Evolutionary conservation across 208 protist species (phyloP).

Genomic region (Crithidia brevicula): DNA sequence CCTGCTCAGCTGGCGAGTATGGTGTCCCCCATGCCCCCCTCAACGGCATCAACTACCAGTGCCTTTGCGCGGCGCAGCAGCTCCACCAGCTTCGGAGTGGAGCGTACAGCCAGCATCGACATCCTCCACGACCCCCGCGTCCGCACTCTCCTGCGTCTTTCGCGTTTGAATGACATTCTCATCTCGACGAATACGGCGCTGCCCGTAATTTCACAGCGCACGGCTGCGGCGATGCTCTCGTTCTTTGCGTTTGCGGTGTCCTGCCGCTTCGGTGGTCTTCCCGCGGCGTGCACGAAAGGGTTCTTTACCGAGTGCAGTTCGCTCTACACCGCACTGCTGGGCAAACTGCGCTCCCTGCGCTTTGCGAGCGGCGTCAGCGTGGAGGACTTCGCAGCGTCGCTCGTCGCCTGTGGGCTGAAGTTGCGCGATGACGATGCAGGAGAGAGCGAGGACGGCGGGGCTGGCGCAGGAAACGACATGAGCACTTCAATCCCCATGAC

Average conservation of each 20-base stretch:
- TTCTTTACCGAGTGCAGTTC: conserved; percentile 77
- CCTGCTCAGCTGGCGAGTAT: neutral
- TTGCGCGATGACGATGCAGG: conserved; percentile 43
- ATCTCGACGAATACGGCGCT: conserved; percentile 11
- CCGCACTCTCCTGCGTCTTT: conserved; percentile 65
- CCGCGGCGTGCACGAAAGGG: conserved; percentile 50
- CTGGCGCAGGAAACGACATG: neutral
- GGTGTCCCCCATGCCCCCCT: neutral
- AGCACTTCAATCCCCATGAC: neutral
- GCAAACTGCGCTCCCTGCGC: conserved; percentile 42
- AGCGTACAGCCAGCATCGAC: conserved; percentile 7
- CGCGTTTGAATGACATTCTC: conserved; percentile 52
- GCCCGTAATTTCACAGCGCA: conserved; percentile 38
- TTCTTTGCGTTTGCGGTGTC: conserved; percentile 73
- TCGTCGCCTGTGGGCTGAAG: conserved; percentile 79
- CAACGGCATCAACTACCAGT: neutral
- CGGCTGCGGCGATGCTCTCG: conserved; percentile 56
- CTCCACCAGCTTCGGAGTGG: conserved; percentile 1
- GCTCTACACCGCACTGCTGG: conserved; percentile 51
- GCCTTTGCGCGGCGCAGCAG: conserved; percentile 6
- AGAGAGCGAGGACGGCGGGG: conserved; percentile 19
- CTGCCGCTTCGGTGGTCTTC: conserved; percentile 44
- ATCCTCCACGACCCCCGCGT: conserved; percentile 57
- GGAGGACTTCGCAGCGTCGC: conserved; percentile 70
- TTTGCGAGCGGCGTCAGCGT: conserved; percentile 61